Evolutionary conservation across 495 filamentous ascomycete species (phyloP), one percentile per base, ranked within the genome.

Genomic region (Hyaloscypha finlandica): DNA sequence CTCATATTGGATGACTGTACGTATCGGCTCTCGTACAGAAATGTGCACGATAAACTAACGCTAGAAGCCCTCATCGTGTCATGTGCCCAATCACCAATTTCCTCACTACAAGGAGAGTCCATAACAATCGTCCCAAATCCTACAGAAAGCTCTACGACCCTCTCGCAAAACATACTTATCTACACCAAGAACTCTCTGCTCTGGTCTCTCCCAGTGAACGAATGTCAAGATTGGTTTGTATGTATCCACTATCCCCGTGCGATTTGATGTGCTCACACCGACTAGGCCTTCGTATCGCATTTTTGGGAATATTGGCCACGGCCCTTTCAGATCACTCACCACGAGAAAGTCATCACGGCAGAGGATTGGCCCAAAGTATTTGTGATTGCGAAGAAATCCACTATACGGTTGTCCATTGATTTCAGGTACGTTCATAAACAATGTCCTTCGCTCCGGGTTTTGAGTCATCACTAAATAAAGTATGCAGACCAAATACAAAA

Each of bases 181-280:
- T 68, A 52, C 8, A 68, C 68, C 51, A 61, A 64, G 29, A 68
- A 71, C 20, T 68, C 67, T 11, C 51, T 73, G 19, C 59, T 73
- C 11, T 77, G 74, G 74, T 69, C 66, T 29, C 63, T 77, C 3
- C 68, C 73, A 1, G 30, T 74, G 11, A 64, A 75, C 6, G 63
- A 76, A 14, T 80, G 78, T 54, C 48, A 68, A 32, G 76, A 70
- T 29, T 80, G 78, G 78, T 74, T 80, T 74, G 78, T 79, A 65
- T 69, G 76, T 67, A 33, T 54, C 35, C 35, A 2, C 30, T 51
- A 33, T 65, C 53, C 31, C 39, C 12, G 35, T 37, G 35, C 6
- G 1, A 12, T 6, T 37, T 3, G 35, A 12, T 37, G 35, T 37
- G 35, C 30, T 56, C 19, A 70, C 48, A n/a, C 4, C 52, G 9